Base-by-base conservation (phyloP, 1,139 yeast genomes). In the Hyphopichia burtonii region DNA sequence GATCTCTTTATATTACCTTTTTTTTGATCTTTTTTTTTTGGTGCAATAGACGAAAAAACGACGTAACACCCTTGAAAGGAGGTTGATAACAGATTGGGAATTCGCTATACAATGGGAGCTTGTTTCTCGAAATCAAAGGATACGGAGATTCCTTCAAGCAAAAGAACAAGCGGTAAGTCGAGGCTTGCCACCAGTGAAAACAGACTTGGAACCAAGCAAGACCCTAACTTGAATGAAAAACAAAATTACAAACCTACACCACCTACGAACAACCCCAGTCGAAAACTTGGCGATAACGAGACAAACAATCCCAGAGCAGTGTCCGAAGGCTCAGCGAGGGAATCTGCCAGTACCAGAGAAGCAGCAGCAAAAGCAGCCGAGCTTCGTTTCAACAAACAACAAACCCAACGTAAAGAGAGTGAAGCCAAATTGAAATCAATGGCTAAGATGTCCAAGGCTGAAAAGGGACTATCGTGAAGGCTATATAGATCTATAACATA, bases 361-460 rank as follows among this genome's bases (percentile, higher is more conserved):
- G 72, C 73, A 1, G 72, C 61, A 4, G 74, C 73, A 6, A 49
- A 49, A 32, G 74, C 74, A 3, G 75, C 76, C 2, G 68, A 68
- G 42, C 54, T 52, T 36, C 50, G 75, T 34, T 63, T 49, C 46
- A 48, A 55, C 33, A 56, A 55, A 39, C 65, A 58, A 16, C 65
- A 66, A 40, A 56, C 56, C 23, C 50, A 59, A 37, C 35, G 46
- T 15, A 54, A 53, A 39, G 52, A 51, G 12, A 65, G 74, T 44
- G 53, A 56, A 42, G 58, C 52, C 16, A 64, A 59, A 49, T 51
- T 70, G 39, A 56, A 61, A 48, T 53, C 59, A 15, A 58, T 66
- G 68, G 49, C 58, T 38, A 57, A 55, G 44, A 49, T 61, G 47
- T 64, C 72, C 2, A 52, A 55, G 41, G 55, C 50, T 37, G 74